Evolutionary conservation across 495 filamentous ascomycete genomes (phyloP).

Genomic region (Podospora pseudocomata): DNA sequence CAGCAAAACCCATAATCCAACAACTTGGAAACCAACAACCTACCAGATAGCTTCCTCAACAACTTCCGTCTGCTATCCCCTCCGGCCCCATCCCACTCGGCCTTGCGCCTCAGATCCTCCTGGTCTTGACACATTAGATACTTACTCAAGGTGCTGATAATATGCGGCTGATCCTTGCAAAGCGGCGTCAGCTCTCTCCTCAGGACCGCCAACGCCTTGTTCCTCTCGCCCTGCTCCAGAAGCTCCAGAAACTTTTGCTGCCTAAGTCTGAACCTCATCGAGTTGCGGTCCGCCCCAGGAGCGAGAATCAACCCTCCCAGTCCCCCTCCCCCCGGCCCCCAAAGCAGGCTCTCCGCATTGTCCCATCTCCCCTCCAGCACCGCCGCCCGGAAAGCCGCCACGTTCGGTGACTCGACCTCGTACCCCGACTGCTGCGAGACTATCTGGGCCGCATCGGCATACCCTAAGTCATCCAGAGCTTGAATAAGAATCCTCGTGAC

Average conservation of each 20-base stretch:
- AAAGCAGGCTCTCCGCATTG: slow-evolving; percentile 77
- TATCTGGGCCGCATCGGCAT: slow-evolving; percentile 66
- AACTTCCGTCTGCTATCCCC: slow-evolving; percentile 72
- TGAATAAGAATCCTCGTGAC: slow-evolving; percentile 92
- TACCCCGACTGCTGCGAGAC: slow-evolving; percentile 82
- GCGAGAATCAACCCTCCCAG: slow-evolving; percentile 46
- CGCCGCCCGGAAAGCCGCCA: slow-evolving; percentile 78
- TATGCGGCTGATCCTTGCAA: slow-evolving; percentile 66
- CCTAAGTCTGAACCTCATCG: slow-evolving; percentile 68
- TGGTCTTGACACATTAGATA: slow-evolving; percentile 81
- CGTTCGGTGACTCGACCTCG: slow-evolving; percentile 78
- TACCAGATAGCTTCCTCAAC: slow-evolving; percentile 80
- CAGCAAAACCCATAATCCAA: slow-evolving; percentile 16
- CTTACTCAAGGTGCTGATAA: slow-evolving; percentile 79
- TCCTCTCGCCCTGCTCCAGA: slow-evolving; percentile 70
- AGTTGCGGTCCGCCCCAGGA: slow-evolving; percentile 42
- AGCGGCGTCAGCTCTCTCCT: slow-evolving; percentile 85
- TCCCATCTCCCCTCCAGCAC: slow-evolving; percentile 79
- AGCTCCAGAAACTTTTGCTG: slow-evolving; percentile 96
- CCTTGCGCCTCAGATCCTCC: slow-evolving; percentile 76
- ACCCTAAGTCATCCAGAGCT: slow-evolving; percentile 81
- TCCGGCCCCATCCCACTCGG: slow-evolving; percentile 87
- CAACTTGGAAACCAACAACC: slow-evolving; percentile 28
- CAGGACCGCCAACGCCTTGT: slow-evolving; percentile 72
- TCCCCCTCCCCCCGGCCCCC: slow-evolving; percentile 54